phyloP scores from a whole-genome alignment of 2,329 filamentous ascomycete genomes.

The Pezicula neosporulosa region DNA sequence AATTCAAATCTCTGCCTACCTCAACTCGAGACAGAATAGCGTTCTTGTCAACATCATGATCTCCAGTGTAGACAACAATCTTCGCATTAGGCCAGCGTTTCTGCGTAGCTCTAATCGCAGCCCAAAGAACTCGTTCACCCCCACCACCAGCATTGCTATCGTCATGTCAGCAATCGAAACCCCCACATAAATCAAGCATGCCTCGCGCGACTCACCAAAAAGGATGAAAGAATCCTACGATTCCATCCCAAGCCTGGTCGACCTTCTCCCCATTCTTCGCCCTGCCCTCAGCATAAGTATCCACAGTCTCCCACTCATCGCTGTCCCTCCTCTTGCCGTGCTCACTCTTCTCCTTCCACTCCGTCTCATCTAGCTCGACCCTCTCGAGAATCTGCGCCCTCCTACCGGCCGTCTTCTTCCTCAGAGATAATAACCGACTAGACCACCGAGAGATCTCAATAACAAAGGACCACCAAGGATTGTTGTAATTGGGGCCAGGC shows the following conservation, averaged over 20 bases:
- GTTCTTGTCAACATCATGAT: slow-evolving; percentile 81
- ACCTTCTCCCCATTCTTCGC: slow-evolving; percentile 38
- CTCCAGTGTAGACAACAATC: slow-evolving; percentile 92
- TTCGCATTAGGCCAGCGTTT: slow-evolving; percentile 82
- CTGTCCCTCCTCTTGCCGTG: slow-evolving; percentile 39
- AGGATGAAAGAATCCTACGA: slow-evolving; percentile 95
- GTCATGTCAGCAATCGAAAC: slow-evolving; percentile 4
- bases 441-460: slow-evolving; percentile 29
- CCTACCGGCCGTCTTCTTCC: slow-evolving; percentile 60
- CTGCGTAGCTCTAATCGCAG: slow-evolving; percentile 88
- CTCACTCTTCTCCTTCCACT: slow-evolving; percentile 10
- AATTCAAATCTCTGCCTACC: slow-evolving; percentile 37
- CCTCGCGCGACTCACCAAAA: slow-evolving; percentile 68
- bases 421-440: slow-evolving; percentile 60
- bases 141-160: slow-evolving; percentile 89
- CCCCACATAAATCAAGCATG: not conserved
- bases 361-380: slow-evolving; percentile 34
- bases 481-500: slow-evolving; percentile 26
- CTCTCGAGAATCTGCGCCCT: slow-evolving; percentile 54
- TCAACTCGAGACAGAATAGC: slow-evolving; percentile 75
- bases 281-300: slow-evolving; percentile 44
- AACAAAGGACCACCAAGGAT: slow-evolving; percentile 23
- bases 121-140: slow-evolving; percentile 94
- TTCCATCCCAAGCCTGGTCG: slow-evolving; percentile 70
- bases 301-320: slow-evolving; percentile 71